phyloP scores from a whole-genome alignment of 768 basidiomycete genomes.

The Saitozyma sp. region DNA sequence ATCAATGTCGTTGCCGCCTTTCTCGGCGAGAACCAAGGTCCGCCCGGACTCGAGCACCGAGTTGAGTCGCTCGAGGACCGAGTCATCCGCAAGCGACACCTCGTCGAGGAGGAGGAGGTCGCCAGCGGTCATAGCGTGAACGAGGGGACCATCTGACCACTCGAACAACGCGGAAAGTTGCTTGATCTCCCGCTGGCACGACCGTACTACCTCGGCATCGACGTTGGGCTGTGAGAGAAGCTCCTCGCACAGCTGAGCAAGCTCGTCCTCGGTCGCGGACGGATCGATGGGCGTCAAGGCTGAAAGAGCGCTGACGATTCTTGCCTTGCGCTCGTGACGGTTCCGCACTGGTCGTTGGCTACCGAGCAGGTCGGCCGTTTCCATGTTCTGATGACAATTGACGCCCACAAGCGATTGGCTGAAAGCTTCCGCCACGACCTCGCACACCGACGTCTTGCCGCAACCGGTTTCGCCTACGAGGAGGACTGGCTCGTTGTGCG shows the following conservation, averaged over 20 bases:
- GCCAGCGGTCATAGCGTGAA: constrained; percentile 83
- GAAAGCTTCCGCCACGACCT: constrained; percentile 73
- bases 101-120: constrained; percentile 90
- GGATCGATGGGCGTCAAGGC: constrained; percentile 6
- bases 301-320: constrained; percentile 21
- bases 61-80: constrained; percentile 93
- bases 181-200: constrained; percentile 30
- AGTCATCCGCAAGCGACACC: constrained; percentile 95
- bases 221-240: constrained; percentile 56
- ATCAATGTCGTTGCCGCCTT: constrained; percentile 72
- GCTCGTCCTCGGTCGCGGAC: constrained; percentile 25
- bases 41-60: constrained; percentile 92
- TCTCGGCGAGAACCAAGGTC: constrained; percentile 87
- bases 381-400: constrained; percentile 97
- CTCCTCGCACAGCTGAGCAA: constrained; percentile 34
- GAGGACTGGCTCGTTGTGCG: constrained; percentile 88
- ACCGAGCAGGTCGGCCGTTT: constrained; percentile 94
- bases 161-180: constrained; percentile 79
- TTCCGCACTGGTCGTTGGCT: constrained; percentile 86
- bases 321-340: constrained; percentile 56
- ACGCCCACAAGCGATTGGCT: constrained; percentile 67
- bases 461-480: constrained; percentile 96
- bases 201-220: constrained; percentile 56
- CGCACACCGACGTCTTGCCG: constrained; percentile 96
- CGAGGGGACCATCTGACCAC: constrained; percentile 95